Evolutionary conservation across 805 yeast genomes (phyloP).

Genomic region (Clavispora carvajalis): DNA sequence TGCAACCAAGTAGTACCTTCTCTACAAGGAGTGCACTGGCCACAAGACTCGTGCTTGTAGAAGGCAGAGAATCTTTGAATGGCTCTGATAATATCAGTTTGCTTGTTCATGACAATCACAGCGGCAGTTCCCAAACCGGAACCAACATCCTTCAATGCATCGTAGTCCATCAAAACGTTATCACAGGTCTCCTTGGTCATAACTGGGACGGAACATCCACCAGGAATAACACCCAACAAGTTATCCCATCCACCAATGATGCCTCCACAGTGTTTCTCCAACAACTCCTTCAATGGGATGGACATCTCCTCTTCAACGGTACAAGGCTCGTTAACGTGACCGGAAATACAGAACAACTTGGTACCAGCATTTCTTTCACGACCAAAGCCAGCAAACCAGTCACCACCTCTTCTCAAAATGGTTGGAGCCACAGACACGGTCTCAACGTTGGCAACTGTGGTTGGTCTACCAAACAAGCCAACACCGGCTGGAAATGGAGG

Average conservation of each 20-base stretch:
- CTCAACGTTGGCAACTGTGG: conserved; percentile 88
- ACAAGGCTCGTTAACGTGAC: conserved; percentile 89
- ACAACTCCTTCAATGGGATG: conserved; percentile 72
- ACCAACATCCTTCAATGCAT: conserved; percentile 78
- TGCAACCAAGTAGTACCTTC: conserved; percentile 87
- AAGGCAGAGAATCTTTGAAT: conserved; percentile 81
- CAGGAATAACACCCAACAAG: conserved; percentile 81
- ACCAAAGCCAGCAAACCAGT: conserved; percentile 81
- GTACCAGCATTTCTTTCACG: conserved; percentile 82
- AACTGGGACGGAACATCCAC: conserved; percentile 85
- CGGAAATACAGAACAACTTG: conserved; percentile 80
- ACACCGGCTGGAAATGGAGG: conserved; percentile 96
- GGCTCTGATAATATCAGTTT: conserved; percentile 78
- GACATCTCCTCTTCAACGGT: conserved; percentile 95
- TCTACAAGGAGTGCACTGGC: conserved; percentile 93
- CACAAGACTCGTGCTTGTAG: conserved; percentile 90
- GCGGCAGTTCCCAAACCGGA: conserved; percentile 92
- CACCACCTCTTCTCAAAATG: conserved; percentile 82
- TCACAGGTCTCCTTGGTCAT: conserved; percentile 65
- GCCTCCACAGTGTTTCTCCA: conserved; percentile 90
- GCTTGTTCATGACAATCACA: conserved; percentile 85
- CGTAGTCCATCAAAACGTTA: conserved; percentile 78
- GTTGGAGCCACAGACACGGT: conserved; percentile 90
- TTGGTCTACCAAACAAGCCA: conserved; percentile 86
- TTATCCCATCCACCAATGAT: conserved; percentile 92